Evolutionary conservation across 1,284 basidiomycete species (phyloP), one percentile per base, ranked within the genome.

Genomic region (Tilletia setariae): DNA sequence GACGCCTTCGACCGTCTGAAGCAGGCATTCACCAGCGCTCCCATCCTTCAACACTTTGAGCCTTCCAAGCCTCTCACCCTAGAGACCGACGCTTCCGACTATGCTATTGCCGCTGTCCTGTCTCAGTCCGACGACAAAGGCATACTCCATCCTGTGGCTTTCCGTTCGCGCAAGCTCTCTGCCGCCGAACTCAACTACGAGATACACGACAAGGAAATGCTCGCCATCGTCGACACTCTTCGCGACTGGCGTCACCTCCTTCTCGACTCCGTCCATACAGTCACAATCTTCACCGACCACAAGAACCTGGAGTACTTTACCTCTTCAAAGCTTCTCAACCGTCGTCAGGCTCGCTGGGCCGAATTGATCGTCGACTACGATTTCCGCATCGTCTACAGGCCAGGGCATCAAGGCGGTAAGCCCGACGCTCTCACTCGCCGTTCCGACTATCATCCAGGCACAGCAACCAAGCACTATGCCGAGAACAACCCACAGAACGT

Each of bases 71-170:
- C n/a, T n/a, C n/a, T n/a, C n/a, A n/a, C n/a, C n/a, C n/a, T n/a
- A n/a, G n/a, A n/a, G n/a, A n/a, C n/a, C n/a, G n/a, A n/a, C n/a
- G n/a, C n/a, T n/a, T n/a, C n/a, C n/a, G n/a, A n/a, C n/a, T n/a
- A n/a, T n/a, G n/a, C n/a, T n/a, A n/a, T n/a, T n/a, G n/a, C 74
- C 1, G 77, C 71, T 0, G 67, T 83, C 2, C 68, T 83, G 0
- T 80, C 77, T 53, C 72, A 77, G 40, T 51, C 19, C 28, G 47
- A 66, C 46, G 42, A 59, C 21, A 7, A 44, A 11, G 59, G 49
- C 42, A 16, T 42, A 15, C 32, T 53, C 21, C 65, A 59, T 15
- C 65, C 65, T 13, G 47, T 66, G 13, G 65, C 65, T 21, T 66
- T 51, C 65, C 46, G 44, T 30, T 51, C 46, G n/a, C 65, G 59